These are phyloP conservation scores for Colletotrichum sp. DNA, from an alignment of 2,329 filamentous ascomycete species.

Conservation along the genomic window DNA sequence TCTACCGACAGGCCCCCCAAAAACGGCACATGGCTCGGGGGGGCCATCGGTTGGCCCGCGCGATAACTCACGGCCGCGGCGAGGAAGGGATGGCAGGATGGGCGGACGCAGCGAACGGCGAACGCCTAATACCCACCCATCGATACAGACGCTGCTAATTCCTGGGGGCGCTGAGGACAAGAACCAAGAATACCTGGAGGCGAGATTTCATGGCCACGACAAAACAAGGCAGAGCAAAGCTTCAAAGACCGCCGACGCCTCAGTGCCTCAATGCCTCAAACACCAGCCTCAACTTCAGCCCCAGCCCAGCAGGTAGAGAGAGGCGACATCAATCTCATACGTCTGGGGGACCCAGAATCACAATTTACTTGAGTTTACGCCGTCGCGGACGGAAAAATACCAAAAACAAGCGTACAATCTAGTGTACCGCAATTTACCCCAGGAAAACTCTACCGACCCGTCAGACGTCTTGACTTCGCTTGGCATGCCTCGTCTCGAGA, in stretches of 20 bases:
- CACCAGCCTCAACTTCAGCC: not conserved
- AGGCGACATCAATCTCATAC: not conserved
- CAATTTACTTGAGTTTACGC: slow-evolving; percentile 1
- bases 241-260: not conserved
- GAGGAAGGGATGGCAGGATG: not conserved
- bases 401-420: not conserved
- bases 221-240: not conserved
- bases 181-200: not conserved
- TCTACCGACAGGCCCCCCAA: not conserved
- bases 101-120: not conserved
- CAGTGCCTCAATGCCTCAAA: not conserved
- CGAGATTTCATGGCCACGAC: not conserved
- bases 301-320: not conserved
- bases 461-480: not conserved
- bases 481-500: not conserved
- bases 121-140: not conserved
- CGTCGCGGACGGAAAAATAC: not conserved
- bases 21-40: not conserved
- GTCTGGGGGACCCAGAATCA: not conserved
- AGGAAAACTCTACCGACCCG: not conserved
- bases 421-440: not conserved
- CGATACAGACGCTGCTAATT: not conserved
- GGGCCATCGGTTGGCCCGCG: not conserved
- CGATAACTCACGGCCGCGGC: not conserved
- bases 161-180: not conserved